These are phyloP conservation scores for Ophiostoma sp. DNA, from an alignment of 2,329 filamentous ascomycete species.

Conservation along the genomic window DNA sequence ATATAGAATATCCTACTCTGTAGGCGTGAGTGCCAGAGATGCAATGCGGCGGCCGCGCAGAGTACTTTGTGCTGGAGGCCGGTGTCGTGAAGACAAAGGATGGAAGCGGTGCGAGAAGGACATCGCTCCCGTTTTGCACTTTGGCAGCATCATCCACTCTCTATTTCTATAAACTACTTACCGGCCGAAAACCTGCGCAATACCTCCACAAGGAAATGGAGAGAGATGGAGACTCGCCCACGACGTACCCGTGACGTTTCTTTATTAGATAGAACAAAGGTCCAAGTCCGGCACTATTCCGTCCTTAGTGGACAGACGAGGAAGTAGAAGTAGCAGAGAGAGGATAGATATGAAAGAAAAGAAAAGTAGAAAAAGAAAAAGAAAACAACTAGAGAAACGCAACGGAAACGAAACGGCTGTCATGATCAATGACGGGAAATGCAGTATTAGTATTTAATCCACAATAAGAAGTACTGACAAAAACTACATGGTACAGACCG, in stretches of 20 bases:
- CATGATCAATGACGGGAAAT: not conserved
- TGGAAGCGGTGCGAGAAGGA: not conserved
- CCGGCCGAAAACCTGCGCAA: not conserved
- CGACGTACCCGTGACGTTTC: constrained; percentile 1
- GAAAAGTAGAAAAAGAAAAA: not conserved
- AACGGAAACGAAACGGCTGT: constrained; percentile 5
- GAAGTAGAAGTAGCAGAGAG: not conserved
- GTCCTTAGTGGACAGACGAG: not conserved
- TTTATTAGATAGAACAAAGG: no score
- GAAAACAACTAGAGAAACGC: not conserved
- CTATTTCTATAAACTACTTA: no score
- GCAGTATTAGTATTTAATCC: not conserved
- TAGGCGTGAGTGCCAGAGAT: not conserved
- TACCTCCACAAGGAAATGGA: not conserved
- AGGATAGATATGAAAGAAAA: not conserved
- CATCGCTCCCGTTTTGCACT: not conserved
- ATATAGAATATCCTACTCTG: no score
- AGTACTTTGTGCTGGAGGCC: no score
- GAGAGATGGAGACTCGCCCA: not conserved
- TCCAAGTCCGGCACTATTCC: not conserved
- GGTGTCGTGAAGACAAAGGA: no score
- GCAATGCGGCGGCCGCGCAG: no score
- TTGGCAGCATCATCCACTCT: no score
- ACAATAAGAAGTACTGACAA: no score
- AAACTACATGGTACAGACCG: no score